Conservation (phyloP, 805 yeast species). For the Gaillardinia entomophila region DNA sequence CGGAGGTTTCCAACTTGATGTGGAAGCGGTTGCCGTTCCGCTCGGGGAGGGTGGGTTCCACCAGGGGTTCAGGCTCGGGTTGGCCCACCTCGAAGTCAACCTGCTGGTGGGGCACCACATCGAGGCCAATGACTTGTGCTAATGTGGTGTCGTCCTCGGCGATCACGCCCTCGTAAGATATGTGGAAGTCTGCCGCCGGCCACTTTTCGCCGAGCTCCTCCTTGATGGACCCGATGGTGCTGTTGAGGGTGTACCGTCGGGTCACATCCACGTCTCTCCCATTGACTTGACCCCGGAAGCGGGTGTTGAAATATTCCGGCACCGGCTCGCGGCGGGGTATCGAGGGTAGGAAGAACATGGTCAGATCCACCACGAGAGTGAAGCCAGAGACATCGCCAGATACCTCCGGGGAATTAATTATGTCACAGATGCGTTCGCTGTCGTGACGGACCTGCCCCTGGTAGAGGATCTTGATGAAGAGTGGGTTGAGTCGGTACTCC, state of each 20-base stretch:
- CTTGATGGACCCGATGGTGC: conserved; percentile 13
- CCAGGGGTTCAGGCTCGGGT: not conserved
- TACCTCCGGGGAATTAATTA: conserved; percentile 5
- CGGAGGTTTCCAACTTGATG: conserved; percentile 10
- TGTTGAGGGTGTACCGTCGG: conserved; percentile 14
- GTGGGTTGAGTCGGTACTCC: conserved; percentile 18
- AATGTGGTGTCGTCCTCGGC: conserved; percentile 5
- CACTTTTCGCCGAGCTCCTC: conserved; percentile 11
- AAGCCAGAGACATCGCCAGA: conserved; percentile 5
- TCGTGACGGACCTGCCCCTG: conserved; percentile 7
- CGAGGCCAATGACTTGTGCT: conserved; percentile 12
- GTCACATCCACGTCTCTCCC: conserved; percentile 5
- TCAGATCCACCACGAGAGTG: conserved; percentile 17
- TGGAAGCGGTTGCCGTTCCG: conserved; percentile 7
- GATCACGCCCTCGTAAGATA: conserved; percentile 5
- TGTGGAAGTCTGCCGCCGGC: too few species aligned
- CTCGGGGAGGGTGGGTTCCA: not conserved
- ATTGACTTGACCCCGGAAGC: conserved; percentile 7
- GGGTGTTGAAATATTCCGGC: conserved; percentile 17
- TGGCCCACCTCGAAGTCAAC: conserved; percentile 4
- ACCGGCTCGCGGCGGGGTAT: conserved; percentile 20
- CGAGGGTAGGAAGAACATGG: conserved; percentile 10
- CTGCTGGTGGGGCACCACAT: conserved; percentile 20
- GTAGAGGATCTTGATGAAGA: conserved; percentile 11
- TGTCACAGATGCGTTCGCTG: conserved; percentile 7